Evolutionary conservation across 768 basidiomycete genomes (phyloP).

Genomic region (Russula sp.): DNA sequence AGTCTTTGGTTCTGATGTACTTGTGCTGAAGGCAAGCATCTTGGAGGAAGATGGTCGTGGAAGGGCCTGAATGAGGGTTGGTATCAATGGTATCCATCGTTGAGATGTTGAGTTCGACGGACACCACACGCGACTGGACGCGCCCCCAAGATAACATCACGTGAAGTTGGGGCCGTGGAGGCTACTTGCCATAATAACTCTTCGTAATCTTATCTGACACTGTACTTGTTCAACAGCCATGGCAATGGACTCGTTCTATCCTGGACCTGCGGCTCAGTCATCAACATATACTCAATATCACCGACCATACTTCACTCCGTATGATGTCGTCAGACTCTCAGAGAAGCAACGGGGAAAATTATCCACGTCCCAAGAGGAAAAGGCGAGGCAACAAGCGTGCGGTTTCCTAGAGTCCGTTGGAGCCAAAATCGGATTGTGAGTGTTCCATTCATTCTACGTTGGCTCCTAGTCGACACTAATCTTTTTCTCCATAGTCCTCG

Average conservation of each 20-base stretch:
- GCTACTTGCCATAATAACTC: too few species aligned
- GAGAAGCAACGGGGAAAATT: constrained; percentile 87
- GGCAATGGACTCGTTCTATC: constrained; percentile 31
- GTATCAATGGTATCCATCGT: constrained; percentile 7
- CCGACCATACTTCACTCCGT: constrained; percentile 82
- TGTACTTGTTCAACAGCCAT: neutral
- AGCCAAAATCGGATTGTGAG: constrained; percentile 88
- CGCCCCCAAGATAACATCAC: constrained; percentile 1
- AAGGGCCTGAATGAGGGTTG: neutral
- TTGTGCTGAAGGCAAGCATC: constrained; percentile 69
- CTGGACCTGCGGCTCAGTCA: constrained; percentile 15
- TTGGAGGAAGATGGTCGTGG: constrained; percentile 49
- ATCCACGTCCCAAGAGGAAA: constrained; percentile 76
- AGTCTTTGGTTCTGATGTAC: constrained; percentile 75
- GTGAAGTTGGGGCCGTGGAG: neutral
- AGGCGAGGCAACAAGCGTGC: constrained; percentile 78
- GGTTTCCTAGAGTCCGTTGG: constrained; percentile 86
- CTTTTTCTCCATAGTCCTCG: constrained; percentile 59
- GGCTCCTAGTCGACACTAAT: neutral
- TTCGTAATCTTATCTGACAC: too few species aligned
- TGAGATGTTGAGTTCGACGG: neutral
- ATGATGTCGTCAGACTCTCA: constrained; percentile 73
- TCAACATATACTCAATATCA: constrained; percentile 66
- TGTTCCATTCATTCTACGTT: constrained; percentile 28
- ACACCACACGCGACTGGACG: neutral